Base-by-base conservation (phyloP, 345 rosid species). In the Eucalyptus guilfoylei region DNA sequence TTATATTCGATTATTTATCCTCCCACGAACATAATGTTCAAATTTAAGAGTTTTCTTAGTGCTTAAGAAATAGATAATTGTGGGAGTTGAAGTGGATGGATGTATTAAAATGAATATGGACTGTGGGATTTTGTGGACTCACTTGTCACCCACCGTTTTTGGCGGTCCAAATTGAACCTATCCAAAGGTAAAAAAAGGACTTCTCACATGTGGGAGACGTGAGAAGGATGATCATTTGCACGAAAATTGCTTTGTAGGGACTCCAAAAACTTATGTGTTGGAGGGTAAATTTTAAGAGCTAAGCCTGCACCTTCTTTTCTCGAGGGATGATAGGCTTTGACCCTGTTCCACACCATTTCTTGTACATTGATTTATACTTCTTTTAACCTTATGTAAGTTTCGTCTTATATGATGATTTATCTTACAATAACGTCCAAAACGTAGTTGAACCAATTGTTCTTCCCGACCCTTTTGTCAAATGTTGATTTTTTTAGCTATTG, bases 301-400 rank as follows among this genome's bases (percentile, higher is more conserved):
- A 58, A 26, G 15, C 67, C 14, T 1, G 32, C 67, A 26, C 67
- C 58, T 60, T 60, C 67, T 60, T 60, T 28, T 60, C n/a, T 60
- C 67, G 15, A 26, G 67, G 67, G 67, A 0, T 5, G 0, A 0
- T 2, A 60, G 14, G 7, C n/a, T 12, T 12, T 60, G 0, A 62
- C 2, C 34, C 17, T 6, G 34, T 62, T 6, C 4, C 0, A 12
- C 17, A 30, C 69, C 69, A 62, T 13, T 62, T 64, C 37, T 64
- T 64, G 9, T 64, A 64, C 40, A 64, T 64, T 15, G 40, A 32
- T 64, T n/a, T 64, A 32, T 17, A 15, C 0, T 64, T 64, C 0
- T 64, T n/a, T n/a, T 14, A 14, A n/a, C 2, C 21, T n/a, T 2
- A n/a, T 14, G 11, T 32, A n/a, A 64, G 0, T n/a, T n/a, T 64